Evolutionary conservation across 1,284 basidiomycete species (phyloP), one percentile per base, ranked within the genome.

Genomic region (Singerocomus rubriflavus): DNA sequence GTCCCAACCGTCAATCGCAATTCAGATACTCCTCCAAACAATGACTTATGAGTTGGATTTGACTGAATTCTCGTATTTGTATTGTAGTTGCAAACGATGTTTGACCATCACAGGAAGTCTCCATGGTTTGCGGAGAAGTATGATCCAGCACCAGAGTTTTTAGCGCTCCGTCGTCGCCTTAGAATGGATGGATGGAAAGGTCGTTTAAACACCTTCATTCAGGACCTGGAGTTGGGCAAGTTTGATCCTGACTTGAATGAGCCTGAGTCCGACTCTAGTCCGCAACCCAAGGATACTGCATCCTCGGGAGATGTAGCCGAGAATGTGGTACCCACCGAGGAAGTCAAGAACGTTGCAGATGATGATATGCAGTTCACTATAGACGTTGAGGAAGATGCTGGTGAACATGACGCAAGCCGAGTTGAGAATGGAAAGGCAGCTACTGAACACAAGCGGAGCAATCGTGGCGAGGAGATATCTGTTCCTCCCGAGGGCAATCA

Each of bases 41-140:
- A 48, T 47, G 43, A 34, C 38, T 56, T 47, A 48, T 57, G 51
- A 52, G 42, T 50, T 48, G 57, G 51, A 53, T 63, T 59, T 62
- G 65, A 67, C 68, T 72, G 66, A 65, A 60, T 49, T 56, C 36
- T 57, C 46, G 44, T 61, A 59, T 65, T 69, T 66, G 66, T 74
- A 70, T 74, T 76, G 70, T 78, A 91, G 90, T 80, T 95, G 61
- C 91, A 91, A 74, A 87, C 86, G 51, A 87, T 96, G 77, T 95
- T 91, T 78, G 85, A 95, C 40, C 88, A 91, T 67, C 93, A 95
- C 73, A 82, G 85, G 70, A 88, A 88, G 65, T 91, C 90, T 17
- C 86, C 89, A 9, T 98, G 94, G 94, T 97, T 96, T 74, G 82
- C 84, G 53, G 94, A 98, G 75, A 91, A 91, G 68, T 98, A 98